These are phyloP conservation scores for Closterium sp. DNA, from an alignment of 139 green algal genomes.

Conservation along the genomic window DNA sequence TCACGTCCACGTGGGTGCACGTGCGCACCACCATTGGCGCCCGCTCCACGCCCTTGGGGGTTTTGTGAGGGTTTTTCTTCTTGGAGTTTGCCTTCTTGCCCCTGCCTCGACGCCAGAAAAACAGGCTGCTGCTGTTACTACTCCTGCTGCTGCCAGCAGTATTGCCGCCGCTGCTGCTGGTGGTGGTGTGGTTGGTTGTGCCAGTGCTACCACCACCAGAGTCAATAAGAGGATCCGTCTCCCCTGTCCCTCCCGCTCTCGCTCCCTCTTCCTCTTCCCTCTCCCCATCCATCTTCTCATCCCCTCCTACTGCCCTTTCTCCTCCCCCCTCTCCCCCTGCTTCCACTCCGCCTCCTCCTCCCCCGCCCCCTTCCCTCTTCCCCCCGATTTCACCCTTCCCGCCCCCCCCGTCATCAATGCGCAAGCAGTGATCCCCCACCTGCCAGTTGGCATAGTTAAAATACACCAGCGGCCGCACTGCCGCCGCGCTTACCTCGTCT, in stretches of 20 bases:
- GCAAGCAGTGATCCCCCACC: background rate
- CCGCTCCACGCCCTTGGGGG: background rate
- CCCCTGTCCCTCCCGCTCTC: background rate
- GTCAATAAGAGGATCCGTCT: background rate
- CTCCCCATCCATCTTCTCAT: background rate
- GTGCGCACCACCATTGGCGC: conserved; percentile 34
- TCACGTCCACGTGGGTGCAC: conserved; percentile 49
- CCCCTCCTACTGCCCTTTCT: background rate
- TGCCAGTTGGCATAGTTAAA: background rate
- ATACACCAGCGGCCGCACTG: background rate
- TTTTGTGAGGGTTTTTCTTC: background rate
- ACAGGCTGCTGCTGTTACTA: background rate
- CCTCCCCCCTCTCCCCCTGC: background rate
- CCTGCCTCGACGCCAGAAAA: background rate
- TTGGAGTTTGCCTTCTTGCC: background rate
- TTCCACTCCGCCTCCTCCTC: background rate
- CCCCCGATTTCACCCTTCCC: background rate
- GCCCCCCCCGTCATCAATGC: background rate
- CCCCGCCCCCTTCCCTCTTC: background rate
- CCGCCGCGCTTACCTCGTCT: background rate
- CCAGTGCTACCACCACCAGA: background rate
- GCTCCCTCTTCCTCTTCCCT: conserved; percentile 5
- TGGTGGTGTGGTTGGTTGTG: background rate
- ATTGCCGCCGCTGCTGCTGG: background rate
- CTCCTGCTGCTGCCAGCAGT: background rate